phyloP scores from a whole-genome alignment of 1,139 yeast species.

The Martiniozyma asiatica region DNA sequence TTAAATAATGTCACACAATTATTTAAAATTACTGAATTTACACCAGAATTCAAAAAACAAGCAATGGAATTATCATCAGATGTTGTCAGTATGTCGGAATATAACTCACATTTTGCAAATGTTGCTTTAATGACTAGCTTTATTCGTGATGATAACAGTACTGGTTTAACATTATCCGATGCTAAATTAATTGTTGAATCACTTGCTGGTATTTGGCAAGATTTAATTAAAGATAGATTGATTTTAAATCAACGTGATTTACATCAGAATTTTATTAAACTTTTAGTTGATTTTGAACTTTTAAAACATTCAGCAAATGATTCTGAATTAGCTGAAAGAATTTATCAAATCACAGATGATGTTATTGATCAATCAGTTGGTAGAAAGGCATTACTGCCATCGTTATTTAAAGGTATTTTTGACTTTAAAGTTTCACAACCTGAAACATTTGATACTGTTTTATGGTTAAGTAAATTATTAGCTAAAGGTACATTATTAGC shows the following conservation, averaged over 20 bases:
- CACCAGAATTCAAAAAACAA: conserved; percentile 1
- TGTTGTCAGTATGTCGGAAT: conserved; percentile 13
- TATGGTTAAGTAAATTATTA: conserved; percentile 47
- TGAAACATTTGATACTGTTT: conserved; percentile 26
- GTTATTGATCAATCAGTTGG: conserved; percentile 43
- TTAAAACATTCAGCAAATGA: conserved; percentile 22
- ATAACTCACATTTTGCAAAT: conserved; percentile 12
- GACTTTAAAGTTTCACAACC: conserved; percentile 27
- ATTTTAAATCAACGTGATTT: conserved; percentile 53
- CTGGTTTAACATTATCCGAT: conserved; percentile 8
- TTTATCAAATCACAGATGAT: conserved; percentile 31
- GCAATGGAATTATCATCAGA: conserved; percentile 9
- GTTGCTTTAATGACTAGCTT: conserved; percentile 9
- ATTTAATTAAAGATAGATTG: conserved; percentile 47
- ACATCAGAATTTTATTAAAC: conserved; percentile 43
- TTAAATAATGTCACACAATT: conserved; percentile 8
- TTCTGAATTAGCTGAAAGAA: conserved; percentile 17
- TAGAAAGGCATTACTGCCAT: conserved; percentile 60
- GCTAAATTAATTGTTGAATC: conserved; percentile 22
- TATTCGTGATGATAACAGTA: conserved; percentile 8
- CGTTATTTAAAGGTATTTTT: conserved; percentile 34
- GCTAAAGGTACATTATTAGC: conserved; percentile 33
- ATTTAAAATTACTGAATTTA: conserved; percentile 9
- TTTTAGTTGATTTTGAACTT: conserved; percentile 28
- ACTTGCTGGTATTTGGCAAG: conserved; percentile 41